These are phyloP conservation scores for Mycena latifolia DNA, from an alignment of 768 basidiomycete genomes.

Conservation along the genomic window DNA sequence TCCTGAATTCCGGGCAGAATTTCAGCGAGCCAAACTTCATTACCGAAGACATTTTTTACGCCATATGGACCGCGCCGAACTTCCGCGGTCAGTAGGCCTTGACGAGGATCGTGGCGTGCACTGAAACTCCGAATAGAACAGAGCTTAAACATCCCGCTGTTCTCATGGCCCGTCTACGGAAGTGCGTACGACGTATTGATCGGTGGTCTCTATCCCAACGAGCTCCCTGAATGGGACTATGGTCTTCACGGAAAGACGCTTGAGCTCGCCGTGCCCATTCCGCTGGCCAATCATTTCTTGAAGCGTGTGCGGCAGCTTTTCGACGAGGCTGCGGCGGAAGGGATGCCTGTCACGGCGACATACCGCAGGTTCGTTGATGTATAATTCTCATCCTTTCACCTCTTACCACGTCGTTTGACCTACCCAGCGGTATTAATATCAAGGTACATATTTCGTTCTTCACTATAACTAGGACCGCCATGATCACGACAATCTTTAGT, in stretches of 20 bases:
- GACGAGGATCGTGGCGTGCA: neutral
- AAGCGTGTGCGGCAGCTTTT: constrained; percentile 48
- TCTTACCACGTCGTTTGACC: too few species aligned
- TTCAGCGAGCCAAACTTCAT: constrained; percentile 47
- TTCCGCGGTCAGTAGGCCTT: constrained; percentile 44
- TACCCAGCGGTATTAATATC: constrained; percentile 47
- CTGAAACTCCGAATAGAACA: constrained; percentile 38
- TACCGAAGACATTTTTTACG: constrained; percentile 47
- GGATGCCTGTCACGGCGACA: constrained; percentile 50
- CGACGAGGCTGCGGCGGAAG: constrained; percentile 48
- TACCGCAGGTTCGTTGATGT: constrained; percentile 46
- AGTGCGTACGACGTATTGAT: constrained; percentile 53
- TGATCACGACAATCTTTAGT: constrained; percentile 41
- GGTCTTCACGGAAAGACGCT: constrained; percentile 49
- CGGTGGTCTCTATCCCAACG: constrained; percentile 49
- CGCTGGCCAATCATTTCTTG: constrained; percentile 45
- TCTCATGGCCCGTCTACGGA: constrained; percentile 51
- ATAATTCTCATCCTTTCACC: too few species aligned
- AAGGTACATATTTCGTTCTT: constrained; percentile 37
- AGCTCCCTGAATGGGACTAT: constrained; percentile 50
- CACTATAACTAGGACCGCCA: neutral
- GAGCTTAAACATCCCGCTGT: constrained; percentile 41
- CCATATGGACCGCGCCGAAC: constrained; percentile 48
- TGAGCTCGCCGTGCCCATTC: constrained; percentile 51
- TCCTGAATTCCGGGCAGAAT: constrained; percentile 51